Evolutionary conservation across 2,329 filamentous ascomycete genomes (phyloP), one percentile per base, ranked within the genome.

Genomic region (Neonectria punicea): DNA sequence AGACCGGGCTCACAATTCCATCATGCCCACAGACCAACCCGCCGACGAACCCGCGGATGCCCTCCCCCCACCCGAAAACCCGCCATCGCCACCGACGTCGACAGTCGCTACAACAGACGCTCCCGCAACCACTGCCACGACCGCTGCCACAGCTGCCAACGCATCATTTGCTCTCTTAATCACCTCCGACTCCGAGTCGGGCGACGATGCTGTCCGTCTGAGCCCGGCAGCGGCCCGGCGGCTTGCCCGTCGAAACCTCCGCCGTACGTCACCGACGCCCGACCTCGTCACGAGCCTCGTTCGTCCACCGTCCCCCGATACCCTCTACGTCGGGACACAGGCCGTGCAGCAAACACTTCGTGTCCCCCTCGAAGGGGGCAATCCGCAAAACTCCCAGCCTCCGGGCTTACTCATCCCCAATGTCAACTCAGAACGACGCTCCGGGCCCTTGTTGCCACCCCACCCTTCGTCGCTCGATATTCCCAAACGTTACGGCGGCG

Each of bases 251-350:
- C 77, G 77, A n/a, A 79, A 73, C 63, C 73, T 80, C 51, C 75
- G 76, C 50, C 75, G 75, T 36, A 73, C 73, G 25, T 75, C 77
- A 16, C 77, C 77, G n/a, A 81, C 79, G 13, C 79, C 79, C 54
- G 79, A 81, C 59, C 77, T 80, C 60, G 77, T 80, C 66, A 80
- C 77, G 41, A 80, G 79, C 68, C 77, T 80, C 54, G 78, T 80
- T 51, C 77, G 79, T 5, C 77, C 78, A 2, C 76, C 77, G 1
- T 80, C 79, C 3, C 78, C 79, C n/a, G 79, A 80, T 62, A 67
- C 76, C 32, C 71, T 78, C 50, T 79, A 79, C 57, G 67, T 73
- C 22, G 71, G 73, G 1, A 70, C 75, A 14, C 74, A 76, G 49
- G 60, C 71, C 13, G 69, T 74, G 22, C 70, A 71, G 7, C 71